These are phyloP conservation scores for Gaertneriomyces sp. DNA, from an alignment of 192 early-diverging fungal genomes.

Conservation along the genomic window DNA sequence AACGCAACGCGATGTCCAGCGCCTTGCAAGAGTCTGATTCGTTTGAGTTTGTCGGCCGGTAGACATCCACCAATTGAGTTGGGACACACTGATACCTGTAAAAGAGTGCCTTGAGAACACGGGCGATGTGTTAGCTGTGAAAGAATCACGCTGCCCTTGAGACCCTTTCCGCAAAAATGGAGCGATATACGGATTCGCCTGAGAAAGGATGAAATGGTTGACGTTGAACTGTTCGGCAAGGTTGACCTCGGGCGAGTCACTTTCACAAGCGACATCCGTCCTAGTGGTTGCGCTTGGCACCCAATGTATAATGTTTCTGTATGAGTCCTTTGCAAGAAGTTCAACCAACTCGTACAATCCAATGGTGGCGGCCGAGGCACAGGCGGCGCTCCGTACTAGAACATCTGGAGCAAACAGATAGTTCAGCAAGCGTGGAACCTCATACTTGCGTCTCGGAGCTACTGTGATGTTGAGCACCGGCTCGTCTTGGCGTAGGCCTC, in stretches of 20 bases:
- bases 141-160: conserved; percentile 20
- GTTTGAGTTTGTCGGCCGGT: no score
- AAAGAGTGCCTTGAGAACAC: no score
- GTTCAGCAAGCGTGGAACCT: conserved; percentile 71
- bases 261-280: conserved; percentile 1
- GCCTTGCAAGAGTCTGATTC: no score
- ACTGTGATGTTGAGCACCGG: conserved; percentile 75
- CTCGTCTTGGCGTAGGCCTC: conserved; percentile 65
- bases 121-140: conserved; percentile 39
- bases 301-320: conserved; percentile 58
- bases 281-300: background rate
- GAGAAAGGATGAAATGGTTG: conserved; percentile 79
- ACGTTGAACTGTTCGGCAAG: conserved; percentile 81
- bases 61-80: no score
- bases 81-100: no score
- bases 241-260: no score
- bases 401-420: conserved; percentile 77
- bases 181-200: conserved; percentile 64
- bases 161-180: conserved; percentile 58
- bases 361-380: conserved; percentile 66
- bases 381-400: conserved; percentile 75
- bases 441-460: conserved; percentile 64
- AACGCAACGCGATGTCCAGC: no score
- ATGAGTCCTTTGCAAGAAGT: conserved; percentile 67
- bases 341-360: conserved; percentile 67